Evolutionary conservation across 768 basidiomycete species (phyloP), one percentile per base, ranked within the genome.

Genomic region (Lactifluus hygrophoroides): DNA sequence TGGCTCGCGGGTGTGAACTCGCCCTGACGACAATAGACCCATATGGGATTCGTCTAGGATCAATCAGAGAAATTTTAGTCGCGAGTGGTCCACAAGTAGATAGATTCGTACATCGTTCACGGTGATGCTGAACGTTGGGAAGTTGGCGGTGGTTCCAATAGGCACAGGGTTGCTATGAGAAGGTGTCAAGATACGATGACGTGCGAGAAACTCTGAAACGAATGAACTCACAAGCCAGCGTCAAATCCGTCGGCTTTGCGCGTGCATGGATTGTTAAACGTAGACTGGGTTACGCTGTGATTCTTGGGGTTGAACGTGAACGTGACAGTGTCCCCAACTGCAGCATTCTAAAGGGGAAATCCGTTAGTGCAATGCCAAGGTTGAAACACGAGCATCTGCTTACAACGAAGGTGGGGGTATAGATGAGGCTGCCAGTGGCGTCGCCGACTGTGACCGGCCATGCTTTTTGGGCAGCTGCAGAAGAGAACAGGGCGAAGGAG

Each of bases 221-320:
- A 19, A 3, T n/a, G 11, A 19, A 65, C 67, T 46, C 51, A 70
- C 69, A 72, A 72, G 30, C 64, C 67, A 57, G 67, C 59, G 58
- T 70, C 65, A 44, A 70, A 66, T 10, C 70, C 71, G 38, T 54
- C 59, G 1, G 37, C 25, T 2, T 58, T 16, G 3, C 30, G 46
- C n/a, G 56, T n/a, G 60, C 71, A 72, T 8, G 71, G 71, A 9
- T 45, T 19, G 5, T 34, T 51, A 57, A 72, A 71, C 5, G 65
- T 57, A 2, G 68, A 67, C 55, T 72, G 68, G 17, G 67, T 69
- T 11, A 68, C 69, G 5, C 62, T 64, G 62, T 71, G 71, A 55
- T 69, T 71, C 51, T 69, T 70, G 50, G 58, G 55, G 17, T 62
- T 34, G 67, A 68, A 71, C 2, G 21, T 38, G 60, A 69, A 71